phyloP scores from a whole-genome alignment of 257 asterid genomes.

The Petunia secreta region DNA sequence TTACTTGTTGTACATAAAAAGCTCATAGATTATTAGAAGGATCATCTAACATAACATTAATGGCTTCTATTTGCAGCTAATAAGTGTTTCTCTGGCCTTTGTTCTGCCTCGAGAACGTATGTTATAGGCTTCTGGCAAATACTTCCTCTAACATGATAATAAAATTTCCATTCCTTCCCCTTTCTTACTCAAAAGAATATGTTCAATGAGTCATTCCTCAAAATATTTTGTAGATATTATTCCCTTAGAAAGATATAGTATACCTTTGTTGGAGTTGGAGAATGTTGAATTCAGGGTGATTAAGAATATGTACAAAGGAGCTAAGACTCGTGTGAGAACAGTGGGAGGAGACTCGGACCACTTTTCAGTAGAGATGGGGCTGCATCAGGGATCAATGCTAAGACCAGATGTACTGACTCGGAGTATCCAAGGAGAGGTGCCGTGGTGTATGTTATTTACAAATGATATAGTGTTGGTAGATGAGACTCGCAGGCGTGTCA shows the following conservation, averaged over 20 bases:
- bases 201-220: neutral
- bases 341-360: too few relatives aligned
- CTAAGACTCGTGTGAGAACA: too few relatives aligned
- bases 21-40: conserved; percentile 30
- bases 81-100: neutral
- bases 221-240: conserved; percentile 47
- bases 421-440: too few relatives aligned
- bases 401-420: too few relatives aligned
- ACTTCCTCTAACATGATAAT: neutral
- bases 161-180: neutral
- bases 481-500: too few relatives aligned
- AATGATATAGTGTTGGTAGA: too few relatives aligned
- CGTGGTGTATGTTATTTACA: too few relatives aligned
- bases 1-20: conserved; percentile 58
- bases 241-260: conserved; percentile 47
- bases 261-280: too few relatives aligned
- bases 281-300: too few relatives aligned
- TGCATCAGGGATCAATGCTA: too few relatives aligned
- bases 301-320: too few relatives aligned
- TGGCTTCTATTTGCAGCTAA: neutral
- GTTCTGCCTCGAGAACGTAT: neutral
- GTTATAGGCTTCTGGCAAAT: neutral
- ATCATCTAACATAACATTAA: neutral
- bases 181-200: neutral
- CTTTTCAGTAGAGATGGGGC: too few relatives aligned